Evolutionary conservation across 345 rosid species (phyloP), one percentile per base, ranked within the genome.

Genomic region (Anastatica hierochuntica): DNA sequence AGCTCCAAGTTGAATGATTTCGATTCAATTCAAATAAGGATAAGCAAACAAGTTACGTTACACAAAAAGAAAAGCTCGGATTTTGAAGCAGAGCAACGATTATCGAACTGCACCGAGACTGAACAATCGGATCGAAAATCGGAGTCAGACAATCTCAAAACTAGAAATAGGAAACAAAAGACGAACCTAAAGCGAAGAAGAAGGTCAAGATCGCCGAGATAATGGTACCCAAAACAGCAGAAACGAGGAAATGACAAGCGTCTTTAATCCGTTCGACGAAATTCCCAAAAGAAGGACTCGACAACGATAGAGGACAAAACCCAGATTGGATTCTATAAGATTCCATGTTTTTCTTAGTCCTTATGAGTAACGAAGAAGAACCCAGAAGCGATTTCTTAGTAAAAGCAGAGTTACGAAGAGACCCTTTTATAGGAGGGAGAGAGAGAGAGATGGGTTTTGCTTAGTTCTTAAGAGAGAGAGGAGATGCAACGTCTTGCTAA

Each of bases 141-240:
- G n/a, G n/a, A n/a, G 2, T 21, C 24, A 21, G 24, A 21, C 5
- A 21, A 21, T 21, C 24, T 21, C 31, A 27, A 27, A 7, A n/a
- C n/a, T n/a, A n/a, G n/a, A n/a, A n/a, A n/a, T n/a, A n/a, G n/a
- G n/a, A n/a, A 27, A 7, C 31, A 27, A 7, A 27, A 65, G 17
- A 45, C 88, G 0, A 51, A 92, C 98, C 98, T 69, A 85, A 44
- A 2, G 98, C 98, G 60, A 92, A 92, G 82, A 88, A 83, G 79
- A 85, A 92, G 58, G 98, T 92, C 68, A 92, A 72, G 72, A 92
- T 73, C 55, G 98, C 98, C 11, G 95, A 92, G 79, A 92, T 76
- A 44, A 92, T 64, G 66, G 82, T 83, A 34, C 97, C 97, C 2
- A 92, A 60, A 44, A 85, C 69, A 30, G 97, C 86, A 26, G 95